phyloP scores from a whole-genome alignment of 176 grass and related monocot genomes.

The Puya raimondii region DNA sequence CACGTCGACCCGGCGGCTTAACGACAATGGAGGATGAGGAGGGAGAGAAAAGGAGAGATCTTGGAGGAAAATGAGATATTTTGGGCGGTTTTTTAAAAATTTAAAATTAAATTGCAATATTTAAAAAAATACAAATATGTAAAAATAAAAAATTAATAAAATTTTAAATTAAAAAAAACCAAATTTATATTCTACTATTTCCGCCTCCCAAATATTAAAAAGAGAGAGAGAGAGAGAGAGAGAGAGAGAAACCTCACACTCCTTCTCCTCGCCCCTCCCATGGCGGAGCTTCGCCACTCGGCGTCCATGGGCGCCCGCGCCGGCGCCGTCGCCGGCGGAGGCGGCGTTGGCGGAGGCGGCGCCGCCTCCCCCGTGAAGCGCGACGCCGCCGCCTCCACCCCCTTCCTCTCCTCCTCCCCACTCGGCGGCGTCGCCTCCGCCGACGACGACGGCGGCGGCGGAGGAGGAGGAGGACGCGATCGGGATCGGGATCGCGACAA shows the following conservation, averaged over 20 bases:
- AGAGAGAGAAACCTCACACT: neutral
- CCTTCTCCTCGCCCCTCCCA: constrained; percentile 7
- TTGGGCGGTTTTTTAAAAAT: no score
- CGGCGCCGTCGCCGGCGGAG: neutral
- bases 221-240: no score
- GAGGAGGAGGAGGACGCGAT: constrained; percentile 8
- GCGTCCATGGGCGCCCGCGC: constrained; percentile 37
- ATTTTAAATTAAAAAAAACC: no score
- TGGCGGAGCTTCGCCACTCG: constrained; percentile 89
- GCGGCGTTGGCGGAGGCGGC: constrained; percentile 24
- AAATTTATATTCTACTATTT: no score
- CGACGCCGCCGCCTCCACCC: constrained; percentile 28
- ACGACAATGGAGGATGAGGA: no score
- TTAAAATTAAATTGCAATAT: no score
- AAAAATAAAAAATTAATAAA: no score
- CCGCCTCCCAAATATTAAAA: no score
- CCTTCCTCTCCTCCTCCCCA: constrained; percentile 38
- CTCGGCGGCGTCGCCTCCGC: constrained; percentile 13
- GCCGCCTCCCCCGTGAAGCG: constrained; percentile 49
- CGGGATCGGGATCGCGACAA: constrained; percentile 43
- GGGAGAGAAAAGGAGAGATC: no score
- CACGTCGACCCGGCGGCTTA: no score
- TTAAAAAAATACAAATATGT: no score
- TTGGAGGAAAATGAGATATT: no score
- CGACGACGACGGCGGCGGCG: neutral